phyloP scores from a whole-genome alignment of 2,329 filamentous ascomycete genomes.

The Phaeosphaeria sp. region DNA sequence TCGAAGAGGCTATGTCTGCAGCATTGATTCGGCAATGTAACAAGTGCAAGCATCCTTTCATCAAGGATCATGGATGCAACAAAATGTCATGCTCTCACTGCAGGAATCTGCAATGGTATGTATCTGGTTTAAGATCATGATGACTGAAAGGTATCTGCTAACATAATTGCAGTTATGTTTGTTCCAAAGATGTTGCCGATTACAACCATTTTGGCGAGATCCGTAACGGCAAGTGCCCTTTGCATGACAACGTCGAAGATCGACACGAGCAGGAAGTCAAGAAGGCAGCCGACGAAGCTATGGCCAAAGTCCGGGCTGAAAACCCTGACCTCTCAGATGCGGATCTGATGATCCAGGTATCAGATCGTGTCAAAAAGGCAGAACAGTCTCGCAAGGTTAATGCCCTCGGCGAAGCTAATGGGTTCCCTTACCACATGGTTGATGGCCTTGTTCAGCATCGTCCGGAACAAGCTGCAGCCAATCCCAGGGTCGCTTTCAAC shows the following conservation, averaged over 20 bases:
- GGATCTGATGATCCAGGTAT: constrained; percentile 64
- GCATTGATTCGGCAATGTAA: constrained; percentile 82
- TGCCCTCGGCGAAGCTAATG: constrained; percentile 18
- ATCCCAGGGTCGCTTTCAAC: not conserved
- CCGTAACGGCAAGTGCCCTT: constrained; percentile 61
- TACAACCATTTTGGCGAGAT: constrained; percentile 75
- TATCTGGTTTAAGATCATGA: constrained; percentile 6
- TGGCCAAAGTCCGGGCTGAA: constrained; percentile 62
- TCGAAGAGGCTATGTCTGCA: constrained; percentile 85
- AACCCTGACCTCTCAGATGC: constrained; percentile 68
- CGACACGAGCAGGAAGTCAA: constrained; percentile 70
- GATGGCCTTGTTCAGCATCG: constrained; percentile 2
- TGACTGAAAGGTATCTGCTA: not conserved
- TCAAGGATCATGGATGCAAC: constrained; percentile 83
- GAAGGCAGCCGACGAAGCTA: constrained; percentile 65
- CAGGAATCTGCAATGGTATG: constrained; percentile 60
- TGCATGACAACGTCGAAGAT: constrained; percentile 68
- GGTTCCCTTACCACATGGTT: constrained; percentile 32
- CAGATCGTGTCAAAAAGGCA: constrained; percentile 56
- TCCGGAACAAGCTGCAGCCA: not conserved
- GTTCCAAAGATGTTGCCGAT: constrained; percentile 66
- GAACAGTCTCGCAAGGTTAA: constrained; percentile 34
- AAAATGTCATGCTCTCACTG: constrained; percentile 78
- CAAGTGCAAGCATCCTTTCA: constrained; percentile 73
- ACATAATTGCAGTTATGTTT: constrained; percentile 67